These are phyloP conservation scores for Phytophthora chlamydospora DNA, from an alignment of 352 stramenopile genomes.

Conservation along the genomic window DNA sequence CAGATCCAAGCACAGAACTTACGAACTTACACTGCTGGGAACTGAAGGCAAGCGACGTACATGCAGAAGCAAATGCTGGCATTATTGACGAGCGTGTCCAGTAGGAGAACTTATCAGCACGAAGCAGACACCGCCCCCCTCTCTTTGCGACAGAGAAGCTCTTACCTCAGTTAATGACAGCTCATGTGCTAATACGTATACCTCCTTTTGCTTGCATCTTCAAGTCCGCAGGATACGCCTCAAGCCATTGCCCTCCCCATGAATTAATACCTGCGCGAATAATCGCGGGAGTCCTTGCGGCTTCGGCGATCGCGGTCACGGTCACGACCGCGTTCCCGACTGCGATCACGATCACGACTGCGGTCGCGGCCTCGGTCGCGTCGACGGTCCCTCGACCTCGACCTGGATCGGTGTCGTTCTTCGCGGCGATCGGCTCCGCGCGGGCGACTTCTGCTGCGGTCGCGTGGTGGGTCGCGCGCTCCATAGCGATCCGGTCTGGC, in stretches of 20 bases:
- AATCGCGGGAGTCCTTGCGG: slow-evolving; percentile 58
- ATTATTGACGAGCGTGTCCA: slow-evolving; percentile 1
- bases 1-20: background rate
- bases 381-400: slow-evolving; percentile 46
- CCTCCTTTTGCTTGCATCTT: slow-evolving; percentile 5
- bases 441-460: slow-evolving; percentile 55
- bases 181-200: slow-evolving; percentile 17
- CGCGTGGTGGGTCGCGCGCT: slow-evolving; percentile 27
- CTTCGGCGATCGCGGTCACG: slow-evolving; percentile 53
- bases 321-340: slow-evolving; percentile 45
- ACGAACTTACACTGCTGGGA: slow-evolving; percentile 12
- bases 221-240: background rate
- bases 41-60: slow-evolving; percentile 1
- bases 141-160: background rate
- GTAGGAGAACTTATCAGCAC: background rate
- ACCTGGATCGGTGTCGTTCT: slow-evolving; percentile 26
- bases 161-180: slow-evolving; percentile 13
- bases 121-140: background rate
- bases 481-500: slow-evolving; percentile 42
- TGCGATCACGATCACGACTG: slow-evolving; percentile 45
- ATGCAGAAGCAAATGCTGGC: slow-evolving; percentile 5
- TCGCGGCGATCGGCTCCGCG: slow-evolving; percentile 47
- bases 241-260: background rate
- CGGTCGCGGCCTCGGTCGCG: slow-evolving; percentile 48
- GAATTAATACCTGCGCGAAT: slow-evolving; percentile 44